Conservation (phyloP, 23 red algal species). For the Gracilaria domingensis region DNA sequence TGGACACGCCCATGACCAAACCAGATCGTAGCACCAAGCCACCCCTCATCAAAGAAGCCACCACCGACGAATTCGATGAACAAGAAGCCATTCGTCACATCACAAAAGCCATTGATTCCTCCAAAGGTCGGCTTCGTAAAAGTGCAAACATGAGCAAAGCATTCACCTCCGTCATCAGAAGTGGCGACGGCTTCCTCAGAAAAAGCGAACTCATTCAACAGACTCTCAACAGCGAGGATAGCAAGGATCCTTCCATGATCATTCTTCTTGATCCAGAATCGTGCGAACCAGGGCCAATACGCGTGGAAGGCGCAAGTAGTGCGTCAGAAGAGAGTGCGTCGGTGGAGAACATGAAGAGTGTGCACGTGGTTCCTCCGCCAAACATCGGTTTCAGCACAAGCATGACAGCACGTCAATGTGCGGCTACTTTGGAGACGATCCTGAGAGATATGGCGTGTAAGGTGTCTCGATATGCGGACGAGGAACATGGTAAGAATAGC, state of each 20-base stretch:
- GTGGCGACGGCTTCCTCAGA: constrained; percentile 54
- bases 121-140: constrained; percentile 62
- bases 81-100: constrained; percentile 65
- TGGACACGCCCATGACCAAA: constrained; percentile 26
- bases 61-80: constrained; percentile 34
- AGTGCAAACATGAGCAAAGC: constrained; percentile 74
- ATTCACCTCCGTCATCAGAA: constrained; percentile 51
- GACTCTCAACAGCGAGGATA: constrained; percentile 63
- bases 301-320: constrained; percentile 10
- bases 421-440: constrained; percentile 67
- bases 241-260: constrained; percentile 73
- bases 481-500: constrained; percentile 4
- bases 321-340: constrained; percentile 33
- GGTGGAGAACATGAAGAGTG: constrained; percentile 32
- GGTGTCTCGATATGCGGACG: constrained; percentile 57
- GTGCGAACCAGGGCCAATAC: neutral
- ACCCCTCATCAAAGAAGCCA: constrained; percentile 15
- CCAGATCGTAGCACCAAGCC: constrained; percentile 33
- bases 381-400: constrained; percentile 65
- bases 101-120: constrained; percentile 64
- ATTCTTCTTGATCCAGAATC: constrained; percentile 60
- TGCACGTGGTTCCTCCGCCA: constrained; percentile 1
- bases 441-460: constrained; percentile 63
- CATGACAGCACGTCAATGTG: constrained; percentile 70
- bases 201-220: constrained; percentile 61